Percentiles rank a stretch among this genome's conserved stretches.
Evolutionary conservation across 495 filamentous ascomycete species (phyloP).

Genomic region (Aspergillus indologenus): DNA sequence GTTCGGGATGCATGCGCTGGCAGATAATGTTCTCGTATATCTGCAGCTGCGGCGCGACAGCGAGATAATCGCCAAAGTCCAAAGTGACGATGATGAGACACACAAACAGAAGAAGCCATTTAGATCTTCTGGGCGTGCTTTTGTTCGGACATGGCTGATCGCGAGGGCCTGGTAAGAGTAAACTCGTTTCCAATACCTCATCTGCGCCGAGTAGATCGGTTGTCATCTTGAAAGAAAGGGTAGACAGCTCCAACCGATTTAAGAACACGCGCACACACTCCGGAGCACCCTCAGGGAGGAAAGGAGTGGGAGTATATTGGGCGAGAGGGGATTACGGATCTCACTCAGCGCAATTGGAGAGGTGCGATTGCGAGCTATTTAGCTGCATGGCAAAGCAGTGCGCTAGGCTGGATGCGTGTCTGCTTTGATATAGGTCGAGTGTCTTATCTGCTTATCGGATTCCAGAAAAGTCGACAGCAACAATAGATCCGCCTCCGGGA

Average conservation of each 20-base stretch:
- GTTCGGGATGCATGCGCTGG: conserved; percentile 7
- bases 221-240: neutral
- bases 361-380: neutral
- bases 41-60: conserved; percentile 12
- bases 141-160: neutral
- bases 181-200: neutral
- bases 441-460: neutral
- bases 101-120: conserved; percentile 1
- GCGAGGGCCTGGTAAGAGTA: neutral
- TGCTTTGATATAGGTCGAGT: neutral
- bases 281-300: neutral
- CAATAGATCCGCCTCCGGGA: neutral
- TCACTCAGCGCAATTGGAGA: neutral
- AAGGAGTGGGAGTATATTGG: too few relatives aligned
- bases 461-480: neutral
- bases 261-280: neutral
- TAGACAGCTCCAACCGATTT: neutral
- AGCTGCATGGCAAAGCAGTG: neutral
- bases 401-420: neutral
- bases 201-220: neutral
- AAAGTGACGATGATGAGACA: conserved; percentile 8
- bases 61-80: conserved; percentile 11
- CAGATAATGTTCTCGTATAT: conserved; percentile 14
- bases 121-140: neutral
- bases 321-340: neutral